Evolutionary conservation across 768 basidiomycete species (phyloP).

Genomic region (Leucosporidium creatinivorum): DNA sequence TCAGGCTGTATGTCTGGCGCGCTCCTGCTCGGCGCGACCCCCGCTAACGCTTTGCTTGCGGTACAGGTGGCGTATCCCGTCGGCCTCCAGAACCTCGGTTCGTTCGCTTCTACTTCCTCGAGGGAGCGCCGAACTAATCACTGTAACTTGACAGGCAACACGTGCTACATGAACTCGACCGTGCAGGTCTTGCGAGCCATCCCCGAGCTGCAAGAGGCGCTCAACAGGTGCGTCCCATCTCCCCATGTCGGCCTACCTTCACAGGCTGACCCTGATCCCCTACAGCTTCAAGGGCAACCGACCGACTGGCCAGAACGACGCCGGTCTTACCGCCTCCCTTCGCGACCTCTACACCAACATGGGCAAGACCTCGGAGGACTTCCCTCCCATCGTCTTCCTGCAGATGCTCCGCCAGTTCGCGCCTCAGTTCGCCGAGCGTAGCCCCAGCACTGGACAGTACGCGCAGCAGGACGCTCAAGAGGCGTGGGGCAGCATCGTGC

Average conservation of each 20-base stretch:
- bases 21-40: neutral
- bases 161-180: slow-evolving; percentile 96
- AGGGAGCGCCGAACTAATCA: neutral
- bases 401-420: slow-evolving; percentile 59
- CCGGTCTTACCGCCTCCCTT: slow-evolving; percentile 49
- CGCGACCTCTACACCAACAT: slow-evolving; percentile 66
- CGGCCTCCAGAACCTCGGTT: slow-evolving; percentile 58
- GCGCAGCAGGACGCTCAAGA: slow-evolving; percentile 95
- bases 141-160: slow-evolving; percentile 65
- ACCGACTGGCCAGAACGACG: slow-evolving; percentile 40
- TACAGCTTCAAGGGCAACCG: slow-evolving; percentile 22
- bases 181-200: slow-evolving; percentile 89
- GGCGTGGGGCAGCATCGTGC: slow-evolving; percentile 70
- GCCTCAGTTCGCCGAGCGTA: slow-evolving; percentile 80
- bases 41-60: neutral
- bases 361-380: slow-evolving; percentile 64
- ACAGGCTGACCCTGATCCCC: neutral
- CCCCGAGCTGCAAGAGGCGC: slow-evolving; percentile 72
- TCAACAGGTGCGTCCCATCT: slow-evolving; percentile 50
- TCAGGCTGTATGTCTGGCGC: slow-evolving; percentile 54
- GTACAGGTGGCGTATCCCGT: slow-evolving; percentile 67
- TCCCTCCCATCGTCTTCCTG: slow-evolving; percentile 65
- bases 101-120: slow-evolving; percentile 39
- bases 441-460: slow-evolving; percentile 46
- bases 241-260: too few relatives aligned